Evolutionary conservation across 2,329 filamentous ascomycete species (phyloP), one percentile per base, ranked within the genome.

Genomic region (Aureobasidium leucospermi): DNA sequence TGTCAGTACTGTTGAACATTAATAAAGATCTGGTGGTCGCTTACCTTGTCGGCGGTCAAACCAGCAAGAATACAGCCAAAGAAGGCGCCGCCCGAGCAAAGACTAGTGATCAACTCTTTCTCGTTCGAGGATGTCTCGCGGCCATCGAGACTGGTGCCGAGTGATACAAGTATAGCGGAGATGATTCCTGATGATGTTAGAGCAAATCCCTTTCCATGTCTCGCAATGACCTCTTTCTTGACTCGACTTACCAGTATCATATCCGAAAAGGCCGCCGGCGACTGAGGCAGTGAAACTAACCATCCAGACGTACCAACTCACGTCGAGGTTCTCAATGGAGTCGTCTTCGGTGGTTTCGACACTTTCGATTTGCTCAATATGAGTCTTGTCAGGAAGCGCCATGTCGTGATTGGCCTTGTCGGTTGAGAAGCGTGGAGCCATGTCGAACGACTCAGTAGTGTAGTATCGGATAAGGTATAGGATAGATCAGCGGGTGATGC

Each of bases 241-340:
- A 23, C 19, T 23, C 19, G 19, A 23, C 19, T 23, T 51, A 38
- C 70, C 77, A 45, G 72, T 80, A 62, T 78, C 78, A 65, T 80
- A 81, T 13, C 77, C 75, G 48, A 70, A 69, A 2, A 73, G 65
- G 23, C 66, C 64, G 48, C 69, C 70, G n/a, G 66, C 70, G 6
- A 71, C 60, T 1, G 71, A 73, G 1, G 73, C 73, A 1, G 73
- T 73, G 16, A 63, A 49, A 8, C 63, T 59, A 11, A 67, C 65
- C 4, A 67, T 63, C 66, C 66, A 68, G 9, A 65, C 65, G 42
- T 65, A 68, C 59, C 59, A 61, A 49, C 57, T 47, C 6, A 60
- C 45, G 7, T 61, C 53, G 36, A 65, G 66, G 19, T 67, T 48
- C 48, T 67, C 66, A 45, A 67, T 67, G 28, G 51, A 45, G 48